Base-by-base conservation (phyloP, 331 rosid species). In the Quercus lobata region DNA sequence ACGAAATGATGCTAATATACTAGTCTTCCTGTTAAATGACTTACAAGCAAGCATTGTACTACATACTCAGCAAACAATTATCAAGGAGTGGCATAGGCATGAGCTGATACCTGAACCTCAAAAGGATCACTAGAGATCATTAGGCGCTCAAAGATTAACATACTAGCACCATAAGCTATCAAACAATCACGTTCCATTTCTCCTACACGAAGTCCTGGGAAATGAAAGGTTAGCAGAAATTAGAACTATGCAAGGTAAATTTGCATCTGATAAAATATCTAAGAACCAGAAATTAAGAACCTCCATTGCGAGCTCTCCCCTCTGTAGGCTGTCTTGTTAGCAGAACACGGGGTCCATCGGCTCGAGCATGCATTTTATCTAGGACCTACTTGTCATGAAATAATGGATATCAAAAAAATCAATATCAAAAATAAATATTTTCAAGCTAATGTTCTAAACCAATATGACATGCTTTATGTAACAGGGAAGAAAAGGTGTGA, bases 291-390 rank as follows among this genome's bases (percentile, higher is more conserved):
- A 75, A 86, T 19, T 41, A 8, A 44, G 55, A 71, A 94, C 98
- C 98, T 95, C 99, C 99, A 87, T 93, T 91, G 70, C 90, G 91
- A 71, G 96, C 94, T 86, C 91, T 93, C 77, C 99, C 99, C 84
- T 95, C 98, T 1, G 99, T 95, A 44, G 99, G 98, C 80, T 95
- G 97, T 82, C 99, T 89, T 69, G 96, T 91, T 37, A 95, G 83
- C 93, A 88, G 63, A 81, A 74, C 81, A 4, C 93, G 90, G 6
- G 94, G 97, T 37, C 99, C 99, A 63, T 69, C 86, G 16, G 98
- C 99, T 82, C 99, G 94, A 49, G 99, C 99, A 72, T 95, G 98
- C 92, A 95, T 93, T 90, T 95, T 95, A 84, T 95, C 99, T 22
- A 93, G 88, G 80, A 93, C 98, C 98, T 90, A 80, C 55, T 25